Percentiles rank a stretch among this genome's conserved stretches.
phyloP scores from a whole-genome alignment of 495 filamentous ascomycete genomes.

The Annulohypoxylon stygium region DNA sequence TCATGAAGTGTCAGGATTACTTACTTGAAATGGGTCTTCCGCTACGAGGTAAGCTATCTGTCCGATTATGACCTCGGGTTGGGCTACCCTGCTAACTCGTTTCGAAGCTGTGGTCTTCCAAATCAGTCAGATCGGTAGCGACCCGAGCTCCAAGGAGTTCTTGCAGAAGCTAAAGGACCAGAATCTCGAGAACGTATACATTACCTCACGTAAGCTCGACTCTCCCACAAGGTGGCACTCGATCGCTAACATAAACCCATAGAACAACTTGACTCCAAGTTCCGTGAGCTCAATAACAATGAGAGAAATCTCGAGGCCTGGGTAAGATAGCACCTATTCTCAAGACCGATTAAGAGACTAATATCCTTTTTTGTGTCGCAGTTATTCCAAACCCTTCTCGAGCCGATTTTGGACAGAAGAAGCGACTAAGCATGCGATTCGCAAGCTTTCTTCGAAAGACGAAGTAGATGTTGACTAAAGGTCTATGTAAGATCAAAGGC shows the following conservation, averaged over 20 bases:
- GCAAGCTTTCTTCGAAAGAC: not conserved
- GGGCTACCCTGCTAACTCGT: not conserved
- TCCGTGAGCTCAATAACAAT: conserved; percentile 35
- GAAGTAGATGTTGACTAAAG: not conserved
- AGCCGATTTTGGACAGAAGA: conserved; percentile 33
- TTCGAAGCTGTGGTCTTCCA: conserved; percentile 41
- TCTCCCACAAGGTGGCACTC: not conserved
- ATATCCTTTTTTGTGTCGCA: not conserved
- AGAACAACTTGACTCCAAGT: conserved; percentile 40
- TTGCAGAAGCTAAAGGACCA: conserved; percentile 36
- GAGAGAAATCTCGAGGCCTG: conserved; percentile 41
- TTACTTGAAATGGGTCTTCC: conserved; percentile 33
- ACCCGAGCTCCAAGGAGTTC: conserved; percentile 31
- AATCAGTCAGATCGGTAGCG: conserved; percentile 43
- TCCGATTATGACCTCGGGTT: not conserved
- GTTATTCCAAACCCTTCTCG: conserved; percentile 40
- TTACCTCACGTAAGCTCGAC: conserved; percentile 32
- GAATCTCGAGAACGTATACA: conserved; percentile 42
- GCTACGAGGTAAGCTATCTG: conserved; percentile 19
- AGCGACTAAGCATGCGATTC: not conserved
- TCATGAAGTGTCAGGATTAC: conserved; percentile 33
- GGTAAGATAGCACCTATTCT: conserved; percentile 15
- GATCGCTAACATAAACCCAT: not conserved
- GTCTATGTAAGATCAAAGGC: not conserved
- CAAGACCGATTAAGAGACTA: conserved; percentile 4